Evolutionary conservation across 768 basidiomycete genomes (phyloP).

Genomic region (Lenzites betulinus): DNA sequence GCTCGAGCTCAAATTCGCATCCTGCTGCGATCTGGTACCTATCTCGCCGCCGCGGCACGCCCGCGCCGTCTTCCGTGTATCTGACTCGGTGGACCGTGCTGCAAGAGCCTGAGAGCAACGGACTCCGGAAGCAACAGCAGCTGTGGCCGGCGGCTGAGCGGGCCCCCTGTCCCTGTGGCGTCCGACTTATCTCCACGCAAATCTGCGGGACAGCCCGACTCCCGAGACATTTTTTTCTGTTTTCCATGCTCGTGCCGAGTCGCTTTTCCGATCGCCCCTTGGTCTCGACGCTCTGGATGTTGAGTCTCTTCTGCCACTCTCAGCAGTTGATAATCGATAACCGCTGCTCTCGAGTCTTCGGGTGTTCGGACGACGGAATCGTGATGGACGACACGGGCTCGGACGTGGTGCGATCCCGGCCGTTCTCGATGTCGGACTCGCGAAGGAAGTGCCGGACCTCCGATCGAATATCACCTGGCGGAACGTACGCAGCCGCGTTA

Average conservation of each 20-base stretch:
- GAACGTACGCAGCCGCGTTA: too few species aligned
- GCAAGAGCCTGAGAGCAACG: too few species aligned
- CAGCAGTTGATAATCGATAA: too few species aligned
- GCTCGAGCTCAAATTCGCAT: background rate
- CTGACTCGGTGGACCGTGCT: background rate
- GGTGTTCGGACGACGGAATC: too few species aligned
- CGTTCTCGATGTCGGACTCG: too few species aligned
- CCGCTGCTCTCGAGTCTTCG: background rate
- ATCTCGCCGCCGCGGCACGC: background rate
- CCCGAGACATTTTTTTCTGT: too few species aligned
- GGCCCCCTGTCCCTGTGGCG: constrained; percentile 6
- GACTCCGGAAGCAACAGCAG: too few species aligned
- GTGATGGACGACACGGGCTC: too few species aligned
- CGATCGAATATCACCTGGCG: too few species aligned
- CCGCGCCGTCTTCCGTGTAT: background rate
- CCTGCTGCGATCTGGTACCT: background rate
- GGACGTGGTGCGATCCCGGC: too few species aligned
- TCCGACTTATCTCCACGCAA: constrained; percentile 2
- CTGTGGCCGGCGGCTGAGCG: background rate
- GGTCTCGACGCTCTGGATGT: background rate
- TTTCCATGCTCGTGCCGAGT: constrained; percentile 11
- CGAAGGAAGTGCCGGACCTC: too few species aligned
- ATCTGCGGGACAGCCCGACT: background rate
- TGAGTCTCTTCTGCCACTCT: background rate
- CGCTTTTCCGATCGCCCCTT: background rate